These are phyloP conservation scores for Suillus americanus DNA, from an alignment of 768 basidiomycete genomes.

Conservation along the genomic window DNA sequence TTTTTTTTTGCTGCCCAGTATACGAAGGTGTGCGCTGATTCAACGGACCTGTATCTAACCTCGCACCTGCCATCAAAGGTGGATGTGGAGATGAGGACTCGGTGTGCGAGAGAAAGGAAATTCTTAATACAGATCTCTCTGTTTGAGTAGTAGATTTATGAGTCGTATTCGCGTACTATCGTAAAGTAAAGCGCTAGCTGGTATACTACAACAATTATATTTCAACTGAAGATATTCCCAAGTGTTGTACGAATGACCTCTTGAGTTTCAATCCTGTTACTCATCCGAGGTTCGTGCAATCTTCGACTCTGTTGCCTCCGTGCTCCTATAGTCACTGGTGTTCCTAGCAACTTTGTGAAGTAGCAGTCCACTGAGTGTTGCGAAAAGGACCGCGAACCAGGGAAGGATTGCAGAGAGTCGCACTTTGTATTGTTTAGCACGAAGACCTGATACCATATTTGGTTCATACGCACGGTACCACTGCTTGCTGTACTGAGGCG, in stretches of 20 bases:
- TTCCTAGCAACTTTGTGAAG: constrained; percentile 28
- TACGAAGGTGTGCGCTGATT: constrained; percentile 30
- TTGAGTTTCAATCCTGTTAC: not conserved
- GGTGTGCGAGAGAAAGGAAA: not conserved
- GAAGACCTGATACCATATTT: not conserved
- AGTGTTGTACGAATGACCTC: not conserved
- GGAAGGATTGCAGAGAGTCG: constrained; percentile 46
- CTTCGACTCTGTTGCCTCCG: constrained; percentile 1
- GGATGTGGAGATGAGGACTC: not conserved
- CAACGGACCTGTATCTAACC: constrained; percentile 24
- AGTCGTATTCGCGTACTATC: not conserved
- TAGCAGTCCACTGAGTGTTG: constrained; percentile 33
- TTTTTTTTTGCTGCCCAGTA: constrained; percentile 11
- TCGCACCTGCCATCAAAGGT: not conserved
- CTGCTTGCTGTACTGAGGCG: constrained; percentile 42
- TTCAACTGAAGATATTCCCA: not conserved
- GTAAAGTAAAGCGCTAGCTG: not conserved
- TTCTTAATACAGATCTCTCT: not conserved
- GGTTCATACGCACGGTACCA: constrained; percentile 40
- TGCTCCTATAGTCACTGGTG: not conserved
- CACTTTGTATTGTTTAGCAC: constrained; percentile 33
- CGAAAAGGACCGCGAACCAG: constrained; percentile 50
- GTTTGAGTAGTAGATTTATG: not conserved
- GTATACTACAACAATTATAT: not conserved
- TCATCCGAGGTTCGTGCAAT: not conserved